Conservation (phyloP, 345 rosid genomes). For the Lumnitzera littorea region DNA sequence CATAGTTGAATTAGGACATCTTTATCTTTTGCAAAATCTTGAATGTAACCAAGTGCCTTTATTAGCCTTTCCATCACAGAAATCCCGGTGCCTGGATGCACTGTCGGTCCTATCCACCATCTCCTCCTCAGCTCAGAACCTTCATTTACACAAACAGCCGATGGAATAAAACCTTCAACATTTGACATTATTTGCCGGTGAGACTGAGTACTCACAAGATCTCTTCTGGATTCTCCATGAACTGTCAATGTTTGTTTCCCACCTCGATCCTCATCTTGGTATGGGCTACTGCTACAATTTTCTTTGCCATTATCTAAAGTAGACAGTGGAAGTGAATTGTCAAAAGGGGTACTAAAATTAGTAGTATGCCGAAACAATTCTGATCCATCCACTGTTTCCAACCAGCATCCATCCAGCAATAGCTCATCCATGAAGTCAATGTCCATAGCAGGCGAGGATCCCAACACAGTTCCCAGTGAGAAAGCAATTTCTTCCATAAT, state of each 20-base stretch:
- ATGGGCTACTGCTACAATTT: slow-evolving; percentile 16
- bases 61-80: slow-evolving; percentile 66
- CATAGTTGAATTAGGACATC: slow-evolving; percentile 78
- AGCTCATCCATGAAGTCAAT: slow-evolving; percentile 69
- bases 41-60: slow-evolving; percentile 53
- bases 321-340: slow-evolving; percentile 37
- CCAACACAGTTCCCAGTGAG: slow-evolving; percentile 27
- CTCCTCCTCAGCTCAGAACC: slow-evolving; percentile 33
- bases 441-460: slow-evolving; percentile 44
- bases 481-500: slow-evolving; percentile 55
- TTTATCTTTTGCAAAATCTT: slow-evolving; percentile 47
- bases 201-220: slow-evolving; percentile 15
- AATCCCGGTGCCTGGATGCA: slow-evolving; percentile 25
- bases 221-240: slow-evolving; percentile 16
- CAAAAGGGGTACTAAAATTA: slow-evolving; percentile 29
- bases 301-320: slow-evolving; percentile 28
- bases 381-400: slow-evolving; percentile 77
- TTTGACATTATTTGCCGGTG: slow-evolving; percentile 12
- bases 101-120: slow-evolving; percentile 75
- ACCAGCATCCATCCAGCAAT: slow-evolving; percentile 87
- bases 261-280: slow-evolving; percentile 28
- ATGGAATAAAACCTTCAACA: slow-evolving; percentile 1
- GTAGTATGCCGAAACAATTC: slow-evolving; percentile 51
- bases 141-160: slow-evolving; percentile 14
- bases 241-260: slow-evolving; percentile 20